Evolutionary conservation across 1,284 basidiomycete genomes (phyloP), one percentile per base, ranked within the genome.

Genomic region (Schizopora paradoxa): DNA sequence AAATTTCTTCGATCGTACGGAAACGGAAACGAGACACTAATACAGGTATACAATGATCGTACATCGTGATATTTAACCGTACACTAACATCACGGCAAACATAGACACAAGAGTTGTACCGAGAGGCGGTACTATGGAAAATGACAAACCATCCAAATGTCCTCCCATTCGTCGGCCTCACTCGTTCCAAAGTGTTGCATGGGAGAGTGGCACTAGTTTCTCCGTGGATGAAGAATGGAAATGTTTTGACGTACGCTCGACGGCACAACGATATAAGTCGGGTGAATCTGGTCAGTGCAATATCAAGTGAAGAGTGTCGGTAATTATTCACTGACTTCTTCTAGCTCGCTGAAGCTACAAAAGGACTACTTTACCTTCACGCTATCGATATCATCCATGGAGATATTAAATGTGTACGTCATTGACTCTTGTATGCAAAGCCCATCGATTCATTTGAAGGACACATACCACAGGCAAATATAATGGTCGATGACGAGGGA

Each of bases 211-310:
- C 31, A 6, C 32, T 46, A n/a, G 38, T 40, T 3, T 46, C 44
- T 22, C 37, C 25, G 4, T 46, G 44, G 44, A 46, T 46, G 38
- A 19, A 46, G 37, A 41, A 26, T 13, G 44, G 44, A 14, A 32
- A 21, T 6, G 27, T 46, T 7, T 28, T 43, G 6, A 23, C 19
- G 16, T 43, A 19, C 26, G 31, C 35, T 10, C 26, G 35, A n/a
- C n/a, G 10, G 4, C 31, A 4, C 5, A 22, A 22, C 7, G 14
- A 43, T 7, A 25, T 36, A 8, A 8, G 5, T 5, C 41, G 31
- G 11, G 6, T 37, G 6, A 22, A 8, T 6, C 8, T 41, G 40
- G 31, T n/a, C n/a, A n/a, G n/a, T n/a, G n/a, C n/a, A n/a, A n/a
- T n/a, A n/a, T n/a, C n/a, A n/a, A n/a, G n/a, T n/a, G n/a, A n/a